Percentiles rank a stretch among this genome's conserved stretches.
phyloP scores from a whole-genome alignment of 176 grass and related monocot genomes.

The Oropetium thomaeum region DNA sequence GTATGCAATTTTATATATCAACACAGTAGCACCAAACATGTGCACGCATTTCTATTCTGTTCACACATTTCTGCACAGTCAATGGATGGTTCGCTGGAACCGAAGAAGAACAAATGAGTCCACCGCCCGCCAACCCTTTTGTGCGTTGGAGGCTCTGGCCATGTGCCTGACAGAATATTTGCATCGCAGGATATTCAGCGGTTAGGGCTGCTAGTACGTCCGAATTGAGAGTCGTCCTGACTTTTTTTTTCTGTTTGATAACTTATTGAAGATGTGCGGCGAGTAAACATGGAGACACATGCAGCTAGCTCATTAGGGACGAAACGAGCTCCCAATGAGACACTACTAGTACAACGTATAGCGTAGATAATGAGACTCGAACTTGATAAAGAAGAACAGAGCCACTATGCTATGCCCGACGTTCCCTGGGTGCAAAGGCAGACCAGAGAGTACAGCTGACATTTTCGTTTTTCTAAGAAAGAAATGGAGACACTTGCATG shows the following conservation, averaged over 20 bases:
- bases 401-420: no score
- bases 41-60: no score
- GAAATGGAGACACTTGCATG: background rate
- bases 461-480: no score
- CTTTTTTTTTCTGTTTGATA: constrained; percentile 14
- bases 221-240: background rate
- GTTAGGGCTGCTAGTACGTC: constrained; percentile 7
- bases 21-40: constrained; percentile 11
- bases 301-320: no score
- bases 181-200: constrained; percentile 14
- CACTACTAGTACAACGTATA: no score
- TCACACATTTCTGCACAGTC: constrained; percentile 15
- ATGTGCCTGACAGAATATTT: constrained; percentile 34
- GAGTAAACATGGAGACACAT: constrained; percentile 20
- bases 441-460: no score
- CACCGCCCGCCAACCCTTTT: no score
- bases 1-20: background rate
- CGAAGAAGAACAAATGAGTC: background rate
- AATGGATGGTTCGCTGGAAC: constrained; percentile 26
- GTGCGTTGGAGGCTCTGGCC: background rate
- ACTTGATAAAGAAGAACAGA: no score
- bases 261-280: background rate
- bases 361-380: no score
- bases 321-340: no score
- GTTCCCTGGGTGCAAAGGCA: no score